These are phyloP conservation scores for Thielaviopsis cerberus DNA, from an alignment of 2,329 filamentous ascomycete species.

Conservation along the genomic window DNA sequence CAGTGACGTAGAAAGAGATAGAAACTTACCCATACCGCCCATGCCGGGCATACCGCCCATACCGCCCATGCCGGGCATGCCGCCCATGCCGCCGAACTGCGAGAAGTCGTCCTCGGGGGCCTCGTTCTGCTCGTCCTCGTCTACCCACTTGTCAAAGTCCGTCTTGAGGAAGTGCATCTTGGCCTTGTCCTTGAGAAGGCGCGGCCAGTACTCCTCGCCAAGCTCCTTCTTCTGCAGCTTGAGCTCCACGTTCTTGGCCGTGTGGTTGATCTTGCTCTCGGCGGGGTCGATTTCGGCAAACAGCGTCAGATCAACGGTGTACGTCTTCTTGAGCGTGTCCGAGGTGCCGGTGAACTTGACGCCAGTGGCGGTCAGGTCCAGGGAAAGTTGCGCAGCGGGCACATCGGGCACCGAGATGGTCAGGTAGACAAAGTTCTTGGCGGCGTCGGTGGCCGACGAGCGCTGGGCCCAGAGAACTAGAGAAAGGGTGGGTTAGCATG, in stretches of 20 bases:
- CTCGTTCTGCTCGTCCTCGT: conserved; percentile 96
- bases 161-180: conserved; percentile 95
- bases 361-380: conserved; percentile 61
- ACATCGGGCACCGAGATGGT: conserved; percentile 82
- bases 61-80: conserved; percentile 30
- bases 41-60: conserved; percentile 43
- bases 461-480: conserved; percentile 95
- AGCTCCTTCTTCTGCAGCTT: conserved; percentile 95
- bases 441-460: conserved; percentile 58
- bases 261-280: conserved; percentile 76
- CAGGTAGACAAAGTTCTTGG: conserved; percentile 89
- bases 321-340: conserved; percentile 67
- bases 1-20: background rate
- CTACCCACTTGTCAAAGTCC: conserved; percentile 98
- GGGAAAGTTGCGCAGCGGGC: conserved; percentile 52
- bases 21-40: conserved; percentile 23
- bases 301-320: conserved; percentile 72
- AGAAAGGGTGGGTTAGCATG: conserved; percentile 1
- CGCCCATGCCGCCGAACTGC: conserved; percentile 45
- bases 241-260: conserved; percentile 68
- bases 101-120: conserved; percentile 64
- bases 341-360: conserved; percentile 72
- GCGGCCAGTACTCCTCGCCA: conserved; percentile 86
- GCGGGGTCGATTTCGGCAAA: conserved; percentile 76
- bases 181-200: conserved; percentile 74